Base-by-base conservation (phyloP, 768 basidiomycete genomes). In the Psilocybe subaeruginosa region DNA sequence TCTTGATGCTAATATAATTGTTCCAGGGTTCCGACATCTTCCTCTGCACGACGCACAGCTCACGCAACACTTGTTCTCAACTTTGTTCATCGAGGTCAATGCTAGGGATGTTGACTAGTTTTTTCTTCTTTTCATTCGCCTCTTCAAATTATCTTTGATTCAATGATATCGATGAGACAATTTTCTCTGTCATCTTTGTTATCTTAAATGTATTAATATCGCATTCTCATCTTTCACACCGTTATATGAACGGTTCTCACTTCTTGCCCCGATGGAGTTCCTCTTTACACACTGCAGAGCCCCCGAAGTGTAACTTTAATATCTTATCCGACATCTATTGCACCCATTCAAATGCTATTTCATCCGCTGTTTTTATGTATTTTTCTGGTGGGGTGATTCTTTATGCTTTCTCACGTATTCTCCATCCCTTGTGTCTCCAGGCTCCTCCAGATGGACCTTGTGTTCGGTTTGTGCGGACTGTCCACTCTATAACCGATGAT, bases 61-160 rank as follows among this genome's bases (percentile, higher is more conserved):
- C 50, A 92, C 90, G 41, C 93, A 95, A 67, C 93, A 90, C 68
- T 79, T 99, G 45, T 98, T 97, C 75, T 94, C 96, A 47, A 97
- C 95, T 33, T 80, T 99, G 23, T 98, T 98, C 66, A 91, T 98
- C 17, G 77, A 82, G 51, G 83, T 91, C 58, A 76, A 85, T 39
- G 74, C 94, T 53, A 66, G 68, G 9, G 67, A 71, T 50, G 54
- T 67, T 45, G 47, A 54, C 46, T 62, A 41, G 50, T 19, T 19
- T 46, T 53, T 6, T 23, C 23, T 23, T 23, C 23, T 23, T 17
- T 43, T 43, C 41, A 43, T 43, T 43, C 9, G 4, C 30, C n/a
- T n/a, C 9, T 8, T 47, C 43, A 27, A 12, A 29, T 31, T 6
- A 8, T 17, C 8, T 29, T 51, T 14, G 11, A 27, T 30, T 30